Conservation (phyloP, 495 filamentous ascomycete species). For the Neurospora sp. region DNA sequence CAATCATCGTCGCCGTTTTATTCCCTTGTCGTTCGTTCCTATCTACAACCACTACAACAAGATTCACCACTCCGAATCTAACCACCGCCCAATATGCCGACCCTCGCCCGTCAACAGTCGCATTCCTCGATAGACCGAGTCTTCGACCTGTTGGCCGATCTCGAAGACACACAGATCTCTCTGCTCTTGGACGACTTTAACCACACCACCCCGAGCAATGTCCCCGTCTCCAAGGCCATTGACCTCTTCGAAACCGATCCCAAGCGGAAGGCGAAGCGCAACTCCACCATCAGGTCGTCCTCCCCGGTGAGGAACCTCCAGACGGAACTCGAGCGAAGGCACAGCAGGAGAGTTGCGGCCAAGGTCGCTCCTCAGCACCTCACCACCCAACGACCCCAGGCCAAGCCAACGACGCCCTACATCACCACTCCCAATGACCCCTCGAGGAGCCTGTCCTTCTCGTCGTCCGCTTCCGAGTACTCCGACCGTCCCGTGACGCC, state of each 20-base stretch:
- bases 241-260: slow-evolving; percentile 22
- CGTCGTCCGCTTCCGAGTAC: slow-evolving; percentile 7
- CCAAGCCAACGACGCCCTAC: neutral
- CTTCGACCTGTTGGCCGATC: slow-evolving; percentile 28
- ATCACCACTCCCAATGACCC: slow-evolving; percentile 1
- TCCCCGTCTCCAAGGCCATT: slow-evolving; percentile 26
- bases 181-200: slow-evolving; percentile 27
- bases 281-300: slow-evolving; percentile 6
- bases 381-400: neutral
- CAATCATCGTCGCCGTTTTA: neutral
- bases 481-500: slow-evolving; percentile 12
- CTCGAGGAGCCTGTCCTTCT: slow-evolving; percentile 3
- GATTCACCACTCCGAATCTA: neutral
- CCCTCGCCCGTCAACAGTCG: slow-evolving; percentile 21
- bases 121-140: slow-evolving; percentile 30
- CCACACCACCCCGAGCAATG: slow-evolving; percentile 28
- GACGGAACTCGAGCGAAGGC: slow-evolving; percentile 22
- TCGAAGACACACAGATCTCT: slow-evolving; percentile 25
- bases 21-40: neutral
- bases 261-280: slow-evolving; percentile 13
- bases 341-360: slow-evolving; percentile 21
- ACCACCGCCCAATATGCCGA: slow-evolving; percentile 17
- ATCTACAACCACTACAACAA: neutral
- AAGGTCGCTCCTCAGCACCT: neutral
- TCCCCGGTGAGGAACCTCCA: slow-evolving; percentile 24